Percentiles rank a stretch among this genome's conserved stretches.
phyloP scores from a whole-genome alignment of 805 yeast species.

The Groenewaldozyma tartarivorans region DNA sequence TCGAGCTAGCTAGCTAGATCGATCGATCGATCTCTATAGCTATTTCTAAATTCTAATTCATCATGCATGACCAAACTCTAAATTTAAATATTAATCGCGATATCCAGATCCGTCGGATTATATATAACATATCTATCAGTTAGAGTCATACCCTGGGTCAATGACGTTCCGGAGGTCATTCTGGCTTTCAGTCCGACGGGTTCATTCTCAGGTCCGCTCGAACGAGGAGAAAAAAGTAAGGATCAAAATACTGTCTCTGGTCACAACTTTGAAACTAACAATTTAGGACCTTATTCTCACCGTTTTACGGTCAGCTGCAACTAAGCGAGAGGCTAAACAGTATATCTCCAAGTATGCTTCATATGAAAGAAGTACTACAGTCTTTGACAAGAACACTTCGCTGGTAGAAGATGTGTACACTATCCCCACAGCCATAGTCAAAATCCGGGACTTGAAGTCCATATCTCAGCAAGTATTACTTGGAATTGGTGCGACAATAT shows the following conservation, averaged over 20 bases:
- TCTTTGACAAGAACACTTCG: constrained; percentile 5
- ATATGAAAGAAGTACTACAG: constrained; percentile 22
- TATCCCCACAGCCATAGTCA: constrained; percentile 46
- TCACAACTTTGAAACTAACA: neutral
- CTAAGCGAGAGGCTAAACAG: constrained; percentile 82
- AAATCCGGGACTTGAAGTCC: constrained; percentile 32
- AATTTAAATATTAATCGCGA: too few relatives aligned
- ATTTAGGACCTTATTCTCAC: constrained; percentile 50
- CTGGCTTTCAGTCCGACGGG: too few relatives aligned
- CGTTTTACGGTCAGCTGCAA: constrained; percentile 80
- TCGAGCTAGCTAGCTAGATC: too few relatives aligned
- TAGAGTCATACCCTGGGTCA: too few relatives aligned
- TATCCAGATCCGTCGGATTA: too few relatives aligned
- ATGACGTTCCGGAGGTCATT: too few relatives aligned
- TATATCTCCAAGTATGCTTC: constrained; percentile 64
- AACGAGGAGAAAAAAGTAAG: neutral
- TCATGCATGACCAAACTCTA: too few relatives aligned
- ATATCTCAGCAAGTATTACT: constrained; percentile 19
- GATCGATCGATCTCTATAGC: too few relatives aligned
- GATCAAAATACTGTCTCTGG: neutral
- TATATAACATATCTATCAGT: too few relatives aligned
- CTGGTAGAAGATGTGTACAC: neutral
- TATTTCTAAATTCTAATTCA: too few relatives aligned
- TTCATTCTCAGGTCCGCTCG: neutral
- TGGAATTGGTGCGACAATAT: constrained; percentile 44